A percentile compares a stretch with the other conserved stretches of the same genome.
Conservation (phyloP, 345 rosid genomes). For the Pseudoturritis turrita region DNA sequence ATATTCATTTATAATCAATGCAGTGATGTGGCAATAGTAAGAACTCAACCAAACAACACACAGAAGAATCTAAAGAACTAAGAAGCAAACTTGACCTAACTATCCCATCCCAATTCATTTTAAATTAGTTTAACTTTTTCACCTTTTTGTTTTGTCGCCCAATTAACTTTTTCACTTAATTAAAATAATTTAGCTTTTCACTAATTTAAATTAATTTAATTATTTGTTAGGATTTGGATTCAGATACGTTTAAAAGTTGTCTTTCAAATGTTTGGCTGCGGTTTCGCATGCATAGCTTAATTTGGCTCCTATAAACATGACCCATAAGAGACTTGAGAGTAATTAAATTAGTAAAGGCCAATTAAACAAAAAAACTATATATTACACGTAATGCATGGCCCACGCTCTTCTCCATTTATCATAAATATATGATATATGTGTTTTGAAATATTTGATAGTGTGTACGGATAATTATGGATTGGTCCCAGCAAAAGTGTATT, state of each 20-base stretch:
- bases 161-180: neutral
- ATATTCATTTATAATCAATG: conserved; percentile 4
- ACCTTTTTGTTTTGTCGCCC: neutral
- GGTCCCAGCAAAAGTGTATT: conserved; percentile 21
- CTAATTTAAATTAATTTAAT: neutral
- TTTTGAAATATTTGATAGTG: neutral
- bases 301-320: conserved; percentile 33
- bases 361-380: neutral
- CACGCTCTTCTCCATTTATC: neutral
- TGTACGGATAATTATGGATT: conserved; percentile 27
- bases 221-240: conserved; percentile 20
- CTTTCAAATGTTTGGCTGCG: conserved; percentile 33
- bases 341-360: conserved; percentile 22
- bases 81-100: conserved; percentile 35
- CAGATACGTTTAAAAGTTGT: conserved; percentile 30
- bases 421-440: neutral
- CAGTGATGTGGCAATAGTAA: conserved; percentile 28
- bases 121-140: neutral
- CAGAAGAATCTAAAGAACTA: conserved; percentile 28
- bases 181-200: neutral
- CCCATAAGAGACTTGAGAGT: conserved; percentile 23
- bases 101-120: conserved; percentile 29
- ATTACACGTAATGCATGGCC: conserved; percentile 16
- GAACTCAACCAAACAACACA: conserved; percentile 21
- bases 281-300: conserved; percentile 30